These are phyloP conservation scores for Taiwanofungus camphoratus DNA, from an alignment of 1,284 basidiomycete species.

Conservation along the genomic window DNA sequence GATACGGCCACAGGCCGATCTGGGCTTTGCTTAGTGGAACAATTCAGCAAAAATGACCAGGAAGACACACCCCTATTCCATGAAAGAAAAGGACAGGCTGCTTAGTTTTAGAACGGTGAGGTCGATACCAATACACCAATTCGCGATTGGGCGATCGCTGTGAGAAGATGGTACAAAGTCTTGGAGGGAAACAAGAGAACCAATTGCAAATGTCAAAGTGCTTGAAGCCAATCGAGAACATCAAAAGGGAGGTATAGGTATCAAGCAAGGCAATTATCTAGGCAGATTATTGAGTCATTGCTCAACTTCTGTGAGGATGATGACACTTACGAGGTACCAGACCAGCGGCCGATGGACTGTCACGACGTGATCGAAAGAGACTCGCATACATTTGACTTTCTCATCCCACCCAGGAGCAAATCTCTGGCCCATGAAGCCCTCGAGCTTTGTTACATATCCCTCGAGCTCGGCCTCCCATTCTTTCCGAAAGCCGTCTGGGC, in stretches of 20 bases:
- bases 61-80: conserved; percentile 52
- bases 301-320: background rate
- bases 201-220: conserved; percentile 42
- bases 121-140: conserved; percentile 60
- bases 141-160: conserved; percentile 31
- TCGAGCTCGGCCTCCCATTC: conserved; percentile 46
- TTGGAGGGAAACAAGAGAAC: conserved; percentile 46
- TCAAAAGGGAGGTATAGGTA: conserved; percentile 32
- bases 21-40: conserved; percentile 16
- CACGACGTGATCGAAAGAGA: conserved; percentile 50
- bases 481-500: conserved; percentile 24
- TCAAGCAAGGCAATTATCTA: conserved; percentile 54
- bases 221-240: conserved; percentile 42
- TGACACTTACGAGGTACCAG: conserved; percentile 52
- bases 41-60: background rate
- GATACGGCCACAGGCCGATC: conserved; percentile 60
- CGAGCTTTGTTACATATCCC: conserved; percentile 36
- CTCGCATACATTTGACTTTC: conserved; percentile 40
- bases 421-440: conserved; percentile 32
- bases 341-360: conserved; percentile 50
- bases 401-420: conserved; percentile 35
- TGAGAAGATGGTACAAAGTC: conserved; percentile 42
- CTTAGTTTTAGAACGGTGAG: conserved; percentile 41
- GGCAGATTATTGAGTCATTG: background rate
- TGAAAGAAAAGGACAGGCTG: conserved; percentile 57